Evolutionary conservation across 441 rosid genomes (phyloP).

Genomic region (Erodium moschatum): DNA sequence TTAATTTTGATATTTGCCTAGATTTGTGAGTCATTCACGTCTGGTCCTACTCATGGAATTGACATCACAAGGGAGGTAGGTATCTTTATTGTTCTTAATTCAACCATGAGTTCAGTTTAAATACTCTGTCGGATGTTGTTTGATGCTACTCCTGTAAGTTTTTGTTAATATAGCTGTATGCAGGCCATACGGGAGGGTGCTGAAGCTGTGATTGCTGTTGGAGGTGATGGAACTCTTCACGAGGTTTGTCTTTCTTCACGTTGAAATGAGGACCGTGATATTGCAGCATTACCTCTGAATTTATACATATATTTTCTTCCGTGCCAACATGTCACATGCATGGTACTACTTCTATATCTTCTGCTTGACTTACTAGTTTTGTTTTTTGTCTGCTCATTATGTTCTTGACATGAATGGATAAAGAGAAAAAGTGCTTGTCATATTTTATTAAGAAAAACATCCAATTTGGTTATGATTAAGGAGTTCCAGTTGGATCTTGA

Average conservation of each 20-base stretch:
- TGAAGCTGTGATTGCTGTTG: slow-evolving; percentile 95
- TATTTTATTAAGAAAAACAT: not conserved
- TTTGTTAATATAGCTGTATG: slow-evolving; percentile 17
- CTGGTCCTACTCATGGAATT: slow-evolving; percentile 88
- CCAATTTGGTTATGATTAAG: not conserved
- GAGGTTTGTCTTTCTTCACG: slow-evolving; percentile 43
- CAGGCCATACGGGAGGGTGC: slow-evolving; percentile 92
- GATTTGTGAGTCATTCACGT: slow-evolving; percentile 76
- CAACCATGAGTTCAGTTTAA: slow-evolving; percentile 17
- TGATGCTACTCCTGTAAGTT: slow-evolving; percentile 12
- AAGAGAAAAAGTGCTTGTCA: not conserved
- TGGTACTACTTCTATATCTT: not conserved
- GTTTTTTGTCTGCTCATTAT: not conserved
- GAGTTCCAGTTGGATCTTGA: slow-evolving; percentile 1
- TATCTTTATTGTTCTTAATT: not conserved
- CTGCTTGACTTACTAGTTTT: not conserved
- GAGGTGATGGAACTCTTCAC: slow-evolving; percentile 97
- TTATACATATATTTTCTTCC: not conserved
- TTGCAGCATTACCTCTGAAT: not conserved
- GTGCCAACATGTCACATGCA: not conserved
- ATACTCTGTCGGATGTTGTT: not conserved
- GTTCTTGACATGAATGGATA: not conserved
- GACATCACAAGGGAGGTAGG: slow-evolving; percentile 91
- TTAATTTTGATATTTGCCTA: slow-evolving; percentile 25
- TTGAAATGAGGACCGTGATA: slow-evolving; percentile 1